Evolutionary conservation across 108 stramenopile genomes (phyloP).

Genomic region (Cylindrotheca closterium): DNA sequence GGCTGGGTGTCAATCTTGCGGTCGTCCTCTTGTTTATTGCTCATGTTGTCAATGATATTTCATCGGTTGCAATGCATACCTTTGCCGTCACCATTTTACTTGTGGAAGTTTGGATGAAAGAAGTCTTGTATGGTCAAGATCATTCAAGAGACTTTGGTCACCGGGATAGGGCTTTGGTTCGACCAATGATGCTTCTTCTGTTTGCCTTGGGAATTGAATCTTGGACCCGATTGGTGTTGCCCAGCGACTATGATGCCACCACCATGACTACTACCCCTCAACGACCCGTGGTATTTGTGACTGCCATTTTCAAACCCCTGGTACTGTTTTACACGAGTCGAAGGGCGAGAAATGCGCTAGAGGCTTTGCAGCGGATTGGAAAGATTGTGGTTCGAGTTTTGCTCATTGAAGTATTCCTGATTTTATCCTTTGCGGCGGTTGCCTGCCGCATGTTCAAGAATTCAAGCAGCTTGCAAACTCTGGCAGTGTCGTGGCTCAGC

Average conservation of each 20-base stretch:
- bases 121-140: constrained; percentile 16
- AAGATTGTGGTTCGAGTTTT: constrained; percentile 47
- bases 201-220: constrained; percentile 36
- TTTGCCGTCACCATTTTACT: constrained; percentile 23
- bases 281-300: constrained; percentile 14
- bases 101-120: constrained; percentile 28
- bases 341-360: constrained; percentile 46
- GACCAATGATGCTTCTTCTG: constrained; percentile 32
- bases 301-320: constrained; percentile 52
- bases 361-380: constrained; percentile 40
- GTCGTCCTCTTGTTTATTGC: constrained; percentile 27
- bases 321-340: constrained; percentile 50
- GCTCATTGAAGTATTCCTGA: constrained; percentile 52
- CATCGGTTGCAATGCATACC: constrained; percentile 18
- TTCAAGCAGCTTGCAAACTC: constrained; percentile 30
- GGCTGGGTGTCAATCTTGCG: constrained; percentile 27
- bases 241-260: constrained; percentile 10
- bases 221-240: constrained; percentile 18
- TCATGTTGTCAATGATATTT: constrained; percentile 4
- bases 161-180: constrained; percentile 19
- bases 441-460: constrained; percentile 39
- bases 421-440: constrained; percentile 51
- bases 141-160: constrained; percentile 20
- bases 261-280: constrained; percentile 1
- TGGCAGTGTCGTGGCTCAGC: constrained; percentile 34